phyloP scores from a whole-genome alignment of 305 asterid species.

The Rubia balearica region DNA sequence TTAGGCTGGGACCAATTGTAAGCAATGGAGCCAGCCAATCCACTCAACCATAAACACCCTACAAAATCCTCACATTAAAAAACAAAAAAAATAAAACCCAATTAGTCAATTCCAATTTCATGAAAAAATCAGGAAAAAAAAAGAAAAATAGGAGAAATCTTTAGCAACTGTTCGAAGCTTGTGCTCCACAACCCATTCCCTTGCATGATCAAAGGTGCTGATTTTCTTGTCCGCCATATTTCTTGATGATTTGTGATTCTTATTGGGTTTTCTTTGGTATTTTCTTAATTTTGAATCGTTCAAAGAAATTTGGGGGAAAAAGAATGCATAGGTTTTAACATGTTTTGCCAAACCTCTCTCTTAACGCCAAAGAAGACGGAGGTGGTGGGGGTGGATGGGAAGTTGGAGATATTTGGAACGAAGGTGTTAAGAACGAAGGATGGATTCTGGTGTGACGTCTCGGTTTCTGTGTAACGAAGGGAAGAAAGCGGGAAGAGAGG shows the following conservation, averaged over 20 bases:
- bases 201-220: constrained; percentile 35
- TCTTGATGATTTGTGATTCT: neutral
- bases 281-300: neutral
- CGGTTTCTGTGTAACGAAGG: too few species aligned
- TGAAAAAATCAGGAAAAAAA: neutral
- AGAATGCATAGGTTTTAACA: neutral
- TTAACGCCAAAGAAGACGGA: too few species aligned
- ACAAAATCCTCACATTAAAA: constrained; percentile 10
- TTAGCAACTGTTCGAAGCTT: constrained; percentile 48
- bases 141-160: neutral
- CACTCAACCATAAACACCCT: constrained; percentile 86
- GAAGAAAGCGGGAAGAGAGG: too few species aligned
- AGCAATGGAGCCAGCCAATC: constrained; percentile 78
- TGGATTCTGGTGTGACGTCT: too few species aligned
- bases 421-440: too few species aligned
- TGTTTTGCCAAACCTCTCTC: neutral
- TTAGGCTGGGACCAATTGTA: constrained; percentile 92
- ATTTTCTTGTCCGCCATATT: constrained; percentile 56
- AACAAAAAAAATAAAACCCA: neutral
- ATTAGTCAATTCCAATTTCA: neutral
- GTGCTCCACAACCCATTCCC: constrained; percentile 85
- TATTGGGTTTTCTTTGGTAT: neutral
- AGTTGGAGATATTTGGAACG: too few species aligned
- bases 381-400: too few species aligned
- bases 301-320: neutral